These are phyloP conservation scores for Withania somnifera DNA, from an alignment of 305 asterid species.

Conservation along the genomic window DNA sequence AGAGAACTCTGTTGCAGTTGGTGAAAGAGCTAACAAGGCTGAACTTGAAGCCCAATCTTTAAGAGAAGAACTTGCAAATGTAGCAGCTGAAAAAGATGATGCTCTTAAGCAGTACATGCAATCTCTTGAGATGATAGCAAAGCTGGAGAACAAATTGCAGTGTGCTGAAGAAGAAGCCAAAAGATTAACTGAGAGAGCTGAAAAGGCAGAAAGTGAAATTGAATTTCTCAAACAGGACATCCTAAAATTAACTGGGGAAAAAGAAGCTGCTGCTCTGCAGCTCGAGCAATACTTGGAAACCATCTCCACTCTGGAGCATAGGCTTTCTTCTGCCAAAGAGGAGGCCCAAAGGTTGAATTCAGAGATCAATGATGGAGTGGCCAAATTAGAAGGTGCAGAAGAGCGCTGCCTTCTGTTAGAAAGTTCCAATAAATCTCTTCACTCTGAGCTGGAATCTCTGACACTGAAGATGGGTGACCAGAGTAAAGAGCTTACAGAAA, in stretches of 20 bases:
- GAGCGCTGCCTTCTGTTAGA: slow-evolving; percentile 62
- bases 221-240: slow-evolving; percentile 51
- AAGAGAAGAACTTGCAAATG: slow-evolving; percentile 38
- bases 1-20: slow-evolving; percentile 33
- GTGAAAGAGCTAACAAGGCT: slow-evolving; percentile 40
- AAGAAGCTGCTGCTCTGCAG: slow-evolving; percentile 49
- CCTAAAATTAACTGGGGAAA: slow-evolving; percentile 53
- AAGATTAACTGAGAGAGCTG: slow-evolving; percentile 58
- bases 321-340: slow-evolving; percentile 46
- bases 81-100: slow-evolving; percentile 53
- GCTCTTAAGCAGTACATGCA: slow-evolving; percentile 68
- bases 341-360: slow-evolving; percentile 53
- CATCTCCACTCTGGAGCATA: slow-evolving; percentile 51
- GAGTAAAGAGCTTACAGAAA: slow-evolving; percentile 79
- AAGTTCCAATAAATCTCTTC: slow-evolving; percentile 65
- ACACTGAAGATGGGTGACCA: slow-evolving; percentile 63
- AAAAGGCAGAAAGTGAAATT: slow-evolving; percentile 65
- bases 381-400: slow-evolving; percentile 70
- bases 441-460: slow-evolving; percentile 67
- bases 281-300: slow-evolving; percentile 59
- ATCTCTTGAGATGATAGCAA: slow-evolving; percentile 56
- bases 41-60: slow-evolving; percentile 49
- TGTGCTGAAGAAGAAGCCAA: slow-evolving; percentile 54
- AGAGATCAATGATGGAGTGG: slow-evolving; percentile 51
- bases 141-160: slow-evolving; percentile 62